Evolutionary conservation across 2,329 filamentous ascomycete genomes (phyloP).

Genomic region (Paraconiothyrium sp.): DNA sequence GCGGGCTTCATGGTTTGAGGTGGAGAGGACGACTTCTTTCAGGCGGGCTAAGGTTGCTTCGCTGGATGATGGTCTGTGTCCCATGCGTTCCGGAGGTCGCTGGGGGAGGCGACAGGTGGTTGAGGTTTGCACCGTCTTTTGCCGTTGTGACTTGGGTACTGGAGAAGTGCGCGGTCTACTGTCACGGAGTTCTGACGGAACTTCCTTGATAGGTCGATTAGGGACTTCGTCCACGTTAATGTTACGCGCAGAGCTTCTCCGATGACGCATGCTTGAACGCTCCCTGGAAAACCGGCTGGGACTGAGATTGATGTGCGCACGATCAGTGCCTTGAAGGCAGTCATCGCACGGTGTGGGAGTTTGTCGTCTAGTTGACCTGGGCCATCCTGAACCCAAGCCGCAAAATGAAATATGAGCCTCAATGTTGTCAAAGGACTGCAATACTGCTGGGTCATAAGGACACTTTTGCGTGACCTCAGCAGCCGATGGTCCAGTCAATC

Average conservation of each 20-base stretch:
- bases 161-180: neutral
- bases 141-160: neutral
- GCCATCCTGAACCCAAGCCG: neutral
- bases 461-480: neutral
- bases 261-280: neutral
- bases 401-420: neutral
- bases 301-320: slow-evolving; percentile 12
- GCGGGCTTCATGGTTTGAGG: neutral
- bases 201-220: neutral
- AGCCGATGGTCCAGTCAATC: neutral
- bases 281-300: neutral
- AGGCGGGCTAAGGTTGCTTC: neutral
- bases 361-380: neutral
- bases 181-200: neutral
- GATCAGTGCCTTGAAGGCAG: slow-evolving; percentile 10
- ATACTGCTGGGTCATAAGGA: slow-evolving; percentile 6
- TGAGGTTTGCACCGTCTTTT: neutral
- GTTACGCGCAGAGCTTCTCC: neutral
- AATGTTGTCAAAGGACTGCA: slow-evolving; percentile 1
- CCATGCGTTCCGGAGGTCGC: neutral
- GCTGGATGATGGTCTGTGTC: neutral
- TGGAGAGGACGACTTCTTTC: neutral
- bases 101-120: neutral
- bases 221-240: neutral
- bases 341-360: slow-evolving; percentile 9